Percentiles rank a stretch among this genome's conserved stretches.
These are phyloP conservation scores for Aspergillus sp. DNA, from an alignment of 2,329 filamentous ascomycete genomes.

Conservation along the genomic window DNA sequence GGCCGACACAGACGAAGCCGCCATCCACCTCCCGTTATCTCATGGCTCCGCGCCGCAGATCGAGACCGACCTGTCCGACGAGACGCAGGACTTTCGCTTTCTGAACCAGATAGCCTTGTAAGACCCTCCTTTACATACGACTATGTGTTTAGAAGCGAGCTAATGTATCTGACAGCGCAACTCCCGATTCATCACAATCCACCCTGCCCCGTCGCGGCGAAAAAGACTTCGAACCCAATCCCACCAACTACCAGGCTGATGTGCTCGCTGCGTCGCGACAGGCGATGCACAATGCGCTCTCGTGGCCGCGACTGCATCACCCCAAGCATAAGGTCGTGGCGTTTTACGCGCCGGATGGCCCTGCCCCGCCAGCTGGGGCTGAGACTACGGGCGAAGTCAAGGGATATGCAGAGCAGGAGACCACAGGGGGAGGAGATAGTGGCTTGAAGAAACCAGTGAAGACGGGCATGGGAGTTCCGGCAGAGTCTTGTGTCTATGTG, in stretches of 20 bases:
- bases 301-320: constrained; percentile 66
- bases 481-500: constrained; percentile 50
- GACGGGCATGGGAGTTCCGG: constrained; percentile 15
- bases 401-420: constrained; percentile 4
- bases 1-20: constrained; percentile 40
- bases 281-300: constrained; percentile 83
- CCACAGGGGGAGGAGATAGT: constrained; percentile 2
- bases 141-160: constrained; percentile 18
- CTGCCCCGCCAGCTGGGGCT: constrained; percentile 12
- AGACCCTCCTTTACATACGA: neutral
- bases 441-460: constrained; percentile 1
- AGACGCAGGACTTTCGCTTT: constrained; percentile 79
- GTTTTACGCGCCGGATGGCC: constrained; percentile 61
- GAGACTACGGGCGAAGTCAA: constrained; percentile 9
- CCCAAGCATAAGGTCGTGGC: constrained; percentile 58
- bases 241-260: constrained; percentile 69
- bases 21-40: constrained; percentile 22
- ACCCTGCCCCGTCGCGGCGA: constrained; percentile 79
- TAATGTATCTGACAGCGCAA: no score
- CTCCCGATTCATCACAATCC: constrained; percentile 25
- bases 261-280: constrained; percentile 71
- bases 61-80: constrained; percentile 65
- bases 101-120: constrained; percentile 50
- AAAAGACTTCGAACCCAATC: constrained; percentile 94
- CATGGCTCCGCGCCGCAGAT: constrained; percentile 24